Percentiles rank a stretch among this genome's conserved stretches.
phyloP scores from a whole-genome alignment of 192 early-diverging fungal species.

The Linnemannia zychae region DNA sequence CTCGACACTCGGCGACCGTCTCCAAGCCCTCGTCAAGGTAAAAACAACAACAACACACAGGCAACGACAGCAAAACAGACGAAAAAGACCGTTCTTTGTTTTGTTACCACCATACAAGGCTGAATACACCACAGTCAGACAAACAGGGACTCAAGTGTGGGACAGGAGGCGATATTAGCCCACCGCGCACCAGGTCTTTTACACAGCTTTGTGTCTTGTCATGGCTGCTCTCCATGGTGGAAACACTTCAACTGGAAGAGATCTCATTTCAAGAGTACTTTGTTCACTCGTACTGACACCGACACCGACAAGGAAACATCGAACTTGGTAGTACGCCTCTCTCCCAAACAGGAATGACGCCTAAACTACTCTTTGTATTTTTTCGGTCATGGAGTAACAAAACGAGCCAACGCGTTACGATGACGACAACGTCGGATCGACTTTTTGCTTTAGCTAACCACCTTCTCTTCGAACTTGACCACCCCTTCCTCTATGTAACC shows the following conservation, averaged over 20 bases:
- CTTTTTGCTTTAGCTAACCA: background rate
- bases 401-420: background rate
- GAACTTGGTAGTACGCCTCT: background rate
- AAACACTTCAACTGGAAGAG: background rate
- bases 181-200: no score
- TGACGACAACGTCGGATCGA: background rate
- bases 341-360: slow-evolving; percentile 4
- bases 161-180: no score
- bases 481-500: background rate
- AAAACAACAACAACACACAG: background rate
- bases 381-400: background rate
- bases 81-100: background rate
- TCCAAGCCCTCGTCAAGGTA: slow-evolving; percentile 54
- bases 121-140: no score
- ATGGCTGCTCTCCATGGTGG: background rate
- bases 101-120: no score
- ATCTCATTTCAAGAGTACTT: background rate
- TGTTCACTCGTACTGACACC: background rate
- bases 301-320: background rate
- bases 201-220: background rate
- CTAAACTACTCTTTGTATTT: background rate
- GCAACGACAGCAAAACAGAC: background rate
- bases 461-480: background rate
- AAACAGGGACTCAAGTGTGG: no score
- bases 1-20: slow-evolving; percentile 42